Percentiles rank a stretch among this genome's conserved stretches.
Evolutionary conservation across 1,284 basidiomycete genomes (phyloP).

Genomic region (Microbotryum violaceum): DNA sequence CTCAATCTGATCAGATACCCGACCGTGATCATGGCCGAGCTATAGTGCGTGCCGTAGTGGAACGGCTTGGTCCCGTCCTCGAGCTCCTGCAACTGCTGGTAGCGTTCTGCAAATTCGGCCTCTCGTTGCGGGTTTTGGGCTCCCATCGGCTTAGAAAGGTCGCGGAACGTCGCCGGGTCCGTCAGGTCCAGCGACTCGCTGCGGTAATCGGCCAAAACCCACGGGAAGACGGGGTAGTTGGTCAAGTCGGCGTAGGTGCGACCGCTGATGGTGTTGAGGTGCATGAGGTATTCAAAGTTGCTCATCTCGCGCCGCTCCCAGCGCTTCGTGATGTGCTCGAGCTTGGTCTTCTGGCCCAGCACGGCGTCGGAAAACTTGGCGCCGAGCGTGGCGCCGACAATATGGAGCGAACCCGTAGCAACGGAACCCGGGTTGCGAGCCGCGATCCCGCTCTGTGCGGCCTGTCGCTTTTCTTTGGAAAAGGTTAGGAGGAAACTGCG

Average conservation of each 20-base stretch:
- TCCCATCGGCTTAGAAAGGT: slow-evolving; percentile 84
- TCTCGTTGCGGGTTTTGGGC: slow-evolving; percentile 67
- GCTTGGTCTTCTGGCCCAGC: slow-evolving; percentile 28
- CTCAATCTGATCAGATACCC: slow-evolving; percentile 85
- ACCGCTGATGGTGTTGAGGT: slow-evolving; percentile 39
- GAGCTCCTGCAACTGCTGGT: slow-evolving; percentile 61
- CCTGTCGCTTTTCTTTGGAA: slow-evolving; percentile 27
- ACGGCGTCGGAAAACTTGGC: slow-evolving; percentile 19
- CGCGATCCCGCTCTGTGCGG: slow-evolving; percentile 32
- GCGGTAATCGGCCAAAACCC: slow-evolving; percentile 46
- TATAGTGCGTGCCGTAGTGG: slow-evolving; percentile 71
- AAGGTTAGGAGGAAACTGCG: slow-evolving; percentile 39
- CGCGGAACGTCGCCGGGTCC: slow-evolving; percentile 60
- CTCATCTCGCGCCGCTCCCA: slow-evolving; percentile 38
- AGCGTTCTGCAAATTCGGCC: slow-evolving; percentile 53
- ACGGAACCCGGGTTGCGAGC: slow-evolving; percentile 32
- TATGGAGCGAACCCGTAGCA: slow-evolving; percentile 23
- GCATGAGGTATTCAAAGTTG: slow-evolving; percentile 40
- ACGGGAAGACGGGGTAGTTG: slow-evolving; percentile 85
- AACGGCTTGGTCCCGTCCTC: slow-evolving; percentile 72
- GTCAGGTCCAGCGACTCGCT: slow-evolving; percentile 54
- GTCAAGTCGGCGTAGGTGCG: slow-evolving; percentile 59
- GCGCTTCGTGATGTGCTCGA: slow-evolving; percentile 35
- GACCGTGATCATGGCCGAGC: slow-evolving; percentile 93
- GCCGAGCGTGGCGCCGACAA: slow-evolving; percentile 1